phyloP scores from a whole-genome alignment of 768 basidiomycete species.

The Pseudohyphozyma bogoriensis region DNA sequence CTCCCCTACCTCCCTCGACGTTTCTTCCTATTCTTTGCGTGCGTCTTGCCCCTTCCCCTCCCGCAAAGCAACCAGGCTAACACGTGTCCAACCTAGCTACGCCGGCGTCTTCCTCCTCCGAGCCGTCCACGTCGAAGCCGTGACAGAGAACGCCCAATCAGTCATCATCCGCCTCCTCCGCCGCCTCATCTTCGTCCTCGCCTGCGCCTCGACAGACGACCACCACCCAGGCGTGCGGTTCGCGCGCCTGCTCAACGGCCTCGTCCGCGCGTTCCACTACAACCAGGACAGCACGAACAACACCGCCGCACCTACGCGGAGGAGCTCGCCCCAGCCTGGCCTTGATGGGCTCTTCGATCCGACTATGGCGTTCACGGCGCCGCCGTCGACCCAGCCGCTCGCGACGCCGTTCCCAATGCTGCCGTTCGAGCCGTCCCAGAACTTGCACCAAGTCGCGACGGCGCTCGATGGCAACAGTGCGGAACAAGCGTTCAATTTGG shows the following conservation, averaged over 20 bases:
- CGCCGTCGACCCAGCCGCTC: background rate
- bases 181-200: conserved; percentile 16
- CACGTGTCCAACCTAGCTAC: background rate
- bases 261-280: conserved; percentile 12
- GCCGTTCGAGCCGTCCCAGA: background rate
- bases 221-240: conserved; percentile 23
- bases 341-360: background rate
- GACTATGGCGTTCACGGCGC: background rate
- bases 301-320: background rate
- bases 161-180: conserved; percentile 14
- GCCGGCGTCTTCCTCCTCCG: conserved; percentile 29
- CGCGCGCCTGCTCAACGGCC: conserved; percentile 19
- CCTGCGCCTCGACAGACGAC: conserved; percentile 17
- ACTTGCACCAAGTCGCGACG: background rate
- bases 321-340: background rate
- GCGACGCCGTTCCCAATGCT: background rate
- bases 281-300: background rate
- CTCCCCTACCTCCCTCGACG: conserved; percentile 26
- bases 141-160: background rate
- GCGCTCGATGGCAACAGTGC: background rate
- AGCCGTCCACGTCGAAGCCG: conserved; percentile 24
- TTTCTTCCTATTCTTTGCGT: conserved; percentile 21
- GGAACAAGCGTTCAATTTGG: background rate
- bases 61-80: background rate
- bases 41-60: background rate